Evolutionary conservation across 2,329 filamentous ascomycete genomes (phyloP), one percentile per base, ranked within the genome.

Genomic region (Coniochaeta hoffmannii): DNA sequence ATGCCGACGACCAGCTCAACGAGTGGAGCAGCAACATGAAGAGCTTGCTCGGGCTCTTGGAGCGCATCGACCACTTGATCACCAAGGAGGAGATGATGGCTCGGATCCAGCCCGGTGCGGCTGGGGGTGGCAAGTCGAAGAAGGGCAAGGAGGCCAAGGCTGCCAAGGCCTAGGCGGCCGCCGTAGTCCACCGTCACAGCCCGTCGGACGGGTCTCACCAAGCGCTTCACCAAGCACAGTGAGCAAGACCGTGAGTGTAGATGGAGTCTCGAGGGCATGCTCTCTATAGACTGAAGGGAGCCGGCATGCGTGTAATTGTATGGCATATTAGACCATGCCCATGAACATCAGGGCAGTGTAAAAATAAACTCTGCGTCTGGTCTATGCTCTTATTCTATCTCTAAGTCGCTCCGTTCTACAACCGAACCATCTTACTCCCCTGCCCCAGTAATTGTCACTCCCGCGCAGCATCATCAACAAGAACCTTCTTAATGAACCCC

Each of bases 51-150:
- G 87, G 87, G n/a, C 73, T 90, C 57, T 69, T 93, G 64, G 89
- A 92, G 78, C 77, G 89, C 53, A 95, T 99, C 59, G 94, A 99
- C 69, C 94, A 99, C 72, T 79, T 99, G 66, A 99, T 99, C 67
- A 99, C 95, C 55, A 97, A 97, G 80, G 94, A 99, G 75, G 94
- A 99, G 80, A 99, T 99, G 94, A 99, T 99, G 94, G 94, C 94
- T 38, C 83, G 92, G 57, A 97, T 99, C 66, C 87, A 94, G 71
- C 90, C 90, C 6, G 78, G 69, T 7, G 74, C 73, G 52, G 70
- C 69, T 57, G 68, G 70, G 26, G 67, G 72, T 62, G 63, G 60
- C 32, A 64, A 65, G 55, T 31, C 49, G 49, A 64, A 65, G 55
- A 72, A 72, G 63, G 63, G 67, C 34, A 72, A 75, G 66, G 66